These are phyloP conservation scores for Sarcocystis neurona DNA, from an alignment of 169 alveolate genomes.

Conservation along the genomic window DNA sequence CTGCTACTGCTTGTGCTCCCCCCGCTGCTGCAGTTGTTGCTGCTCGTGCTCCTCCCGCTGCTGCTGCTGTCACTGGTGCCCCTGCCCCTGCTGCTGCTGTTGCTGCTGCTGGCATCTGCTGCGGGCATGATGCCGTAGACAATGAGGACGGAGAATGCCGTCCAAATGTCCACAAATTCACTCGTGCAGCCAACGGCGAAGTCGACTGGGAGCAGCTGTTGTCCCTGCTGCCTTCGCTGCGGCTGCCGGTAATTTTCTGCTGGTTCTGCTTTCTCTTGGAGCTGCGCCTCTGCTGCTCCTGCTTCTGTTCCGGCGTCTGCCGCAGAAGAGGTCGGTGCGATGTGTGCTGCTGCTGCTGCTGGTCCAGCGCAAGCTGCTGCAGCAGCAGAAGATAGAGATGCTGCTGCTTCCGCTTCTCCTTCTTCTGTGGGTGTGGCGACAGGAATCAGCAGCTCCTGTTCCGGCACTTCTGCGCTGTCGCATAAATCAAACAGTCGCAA, in stretches of 20 bases:
- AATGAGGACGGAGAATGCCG: slow-evolving; percentile 4
- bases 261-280: too few relatives aligned
- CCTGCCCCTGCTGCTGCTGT: too few relatives aligned
- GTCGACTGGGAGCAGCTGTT: background rate
- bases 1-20: too few relatives aligned
- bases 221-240: background rate
- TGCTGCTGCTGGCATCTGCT: too few relatives aligned
- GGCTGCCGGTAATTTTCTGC: background rate
- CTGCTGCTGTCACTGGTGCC: too few relatives aligned
- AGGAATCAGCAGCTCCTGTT: background rate
- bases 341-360: background rate
- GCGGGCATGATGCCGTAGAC: background rate
- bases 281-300: too few relatives aligned
- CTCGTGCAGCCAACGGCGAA: background rate
- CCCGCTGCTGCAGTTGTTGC: too few relatives aligned
- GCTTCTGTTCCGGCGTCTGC: too few relatives aligned
- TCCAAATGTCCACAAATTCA: background rate
- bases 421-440: background rate
- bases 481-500: background rate
- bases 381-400: background rate
- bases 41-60: too few relatives aligned
- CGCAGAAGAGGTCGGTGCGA: too few relatives aligned
- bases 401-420: background rate
- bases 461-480: background rate
- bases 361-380: background rate